Evolutionary conservation across 202 grass and related monocot species (phyloP).

Genomic region (Hordeum pubiflorum): DNA sequence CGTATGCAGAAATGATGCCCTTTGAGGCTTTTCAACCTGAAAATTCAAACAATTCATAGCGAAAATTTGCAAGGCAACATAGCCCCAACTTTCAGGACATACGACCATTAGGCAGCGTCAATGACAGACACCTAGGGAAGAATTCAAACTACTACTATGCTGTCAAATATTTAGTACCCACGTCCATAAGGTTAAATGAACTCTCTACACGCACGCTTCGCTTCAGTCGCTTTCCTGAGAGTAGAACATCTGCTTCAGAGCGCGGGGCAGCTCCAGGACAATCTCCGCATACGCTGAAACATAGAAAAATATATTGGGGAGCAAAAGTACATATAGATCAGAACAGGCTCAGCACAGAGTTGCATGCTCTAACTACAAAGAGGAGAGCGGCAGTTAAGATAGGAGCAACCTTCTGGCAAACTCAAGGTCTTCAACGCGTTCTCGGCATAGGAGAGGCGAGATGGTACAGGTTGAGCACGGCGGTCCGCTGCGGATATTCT

Average conservation of each 20-base stretch:
- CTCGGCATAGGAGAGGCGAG: constrained; percentile 67
- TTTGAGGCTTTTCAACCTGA: too few species aligned
- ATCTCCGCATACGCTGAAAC: constrained; percentile 83
- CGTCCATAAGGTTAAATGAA: not conserved
- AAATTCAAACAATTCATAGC: too few species aligned
- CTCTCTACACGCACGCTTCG: not conserved
- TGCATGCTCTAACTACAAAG: not conserved
- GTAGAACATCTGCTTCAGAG: constrained; percentile 60
- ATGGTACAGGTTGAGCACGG: constrained; percentile 45
- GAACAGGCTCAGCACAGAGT: not conserved
- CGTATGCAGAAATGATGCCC: not conserved
- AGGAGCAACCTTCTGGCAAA: constrained; percentile 62
- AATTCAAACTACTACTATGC: not conserved
- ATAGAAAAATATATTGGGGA: not conserved
- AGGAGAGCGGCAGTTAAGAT: not conserved
- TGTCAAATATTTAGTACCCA: not conserved
- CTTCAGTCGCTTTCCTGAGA: constrained; percentile 42
- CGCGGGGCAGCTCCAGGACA: constrained; percentile 62
- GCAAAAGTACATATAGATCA: not conserved
- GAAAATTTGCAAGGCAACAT: too few species aligned
- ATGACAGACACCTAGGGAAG: not conserved
- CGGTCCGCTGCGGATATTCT: constrained; percentile 33
- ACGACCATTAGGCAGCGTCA: not conserved
- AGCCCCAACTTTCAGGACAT: not conserved
- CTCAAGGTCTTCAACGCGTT: constrained; percentile 71